Conservation (phyloP, 345 rosid species). For the Excoecaria agallocha region DNA sequence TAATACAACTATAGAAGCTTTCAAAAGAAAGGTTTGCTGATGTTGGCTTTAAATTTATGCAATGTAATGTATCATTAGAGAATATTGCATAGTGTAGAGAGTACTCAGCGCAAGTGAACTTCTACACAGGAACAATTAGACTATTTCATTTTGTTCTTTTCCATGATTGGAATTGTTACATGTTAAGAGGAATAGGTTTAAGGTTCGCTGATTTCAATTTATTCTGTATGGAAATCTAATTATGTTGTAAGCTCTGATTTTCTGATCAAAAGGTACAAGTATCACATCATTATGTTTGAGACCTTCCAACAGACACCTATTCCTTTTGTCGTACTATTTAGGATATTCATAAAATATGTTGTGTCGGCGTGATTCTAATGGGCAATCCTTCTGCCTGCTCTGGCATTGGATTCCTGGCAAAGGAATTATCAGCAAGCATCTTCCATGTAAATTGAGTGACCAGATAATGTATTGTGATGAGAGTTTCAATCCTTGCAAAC, state of each 20-base stretch:
- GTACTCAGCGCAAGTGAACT: neutral
- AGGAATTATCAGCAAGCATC: conserved; percentile 30
- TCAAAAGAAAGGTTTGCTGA: neutral
- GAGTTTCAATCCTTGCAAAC: conserved; percentile 51
- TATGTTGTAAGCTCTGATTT: neutral
- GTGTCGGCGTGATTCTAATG: conserved; percentile 31
- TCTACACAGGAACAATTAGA: no score
- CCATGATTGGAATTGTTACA: neutral
- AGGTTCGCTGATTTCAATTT: neutral
- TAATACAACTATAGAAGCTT: conserved; percentile 5
- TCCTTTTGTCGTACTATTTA: neutral
- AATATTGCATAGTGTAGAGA: neutral
- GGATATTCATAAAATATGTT: neutral
- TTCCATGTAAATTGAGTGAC: conserved; percentile 47
- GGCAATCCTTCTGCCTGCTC: conserved; percentile 46
- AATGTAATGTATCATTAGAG: conserved; percentile 7
- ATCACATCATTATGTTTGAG: neutral
- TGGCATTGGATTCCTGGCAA: conserved; percentile 47
- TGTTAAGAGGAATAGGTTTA: neutral
- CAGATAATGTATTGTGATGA: conserved; percentile 42
- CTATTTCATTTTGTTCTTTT: neutral
- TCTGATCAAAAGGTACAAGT: neutral
- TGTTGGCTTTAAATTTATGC: conserved; percentile 20
- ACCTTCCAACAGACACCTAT: neutral
- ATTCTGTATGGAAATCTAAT: neutral